Base-by-base conservation (phyloP, 169 alveolate species). In the Eimeria sp. region DNA sequence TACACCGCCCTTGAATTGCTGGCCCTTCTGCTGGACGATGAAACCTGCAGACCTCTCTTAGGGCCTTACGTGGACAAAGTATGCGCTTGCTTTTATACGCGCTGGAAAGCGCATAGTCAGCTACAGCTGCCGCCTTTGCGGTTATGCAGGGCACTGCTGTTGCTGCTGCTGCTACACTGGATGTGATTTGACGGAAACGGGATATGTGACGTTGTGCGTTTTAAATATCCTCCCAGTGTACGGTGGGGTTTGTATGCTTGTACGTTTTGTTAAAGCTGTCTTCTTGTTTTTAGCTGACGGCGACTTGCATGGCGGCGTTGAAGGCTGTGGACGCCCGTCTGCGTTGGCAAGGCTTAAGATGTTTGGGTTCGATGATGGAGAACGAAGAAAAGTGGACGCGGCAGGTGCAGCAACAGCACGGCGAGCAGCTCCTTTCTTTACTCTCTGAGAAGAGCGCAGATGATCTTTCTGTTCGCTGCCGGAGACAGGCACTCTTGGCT, bases 401-500 rank as follows among this genome's bases (percentile, higher is more conserved):
- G 80, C 58, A 61, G 27, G 80, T 84, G 80, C 92, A 84, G 76
- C 92, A 84, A 61, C 54, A 84, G 76, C 76, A 84, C 57, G 92
- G 92, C 78, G 92, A 54, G 63, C 92, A 84, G 40, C 92, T 84
- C 57, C 34, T 84, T 11, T 34, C 75, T 9, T 34, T 58, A n/a
- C 76, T 84, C n/a, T 84, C 92, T n/a, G 72, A 84, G 20, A 30
- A 84, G 70, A 84, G 92, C 40, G 92, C 92, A 13, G 75, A 16
- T 20, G 92, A 84, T 58, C 61, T 54, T 30, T 27, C 78, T 61
- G 61, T 54, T 9, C 65, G 92, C 65, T 84, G 92, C 92, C 25
- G 92, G 80, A 54, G 92, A 54, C 92, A 84, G 78, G 92, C 92
- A 25, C 75, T 58, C 6, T 30, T 84, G 92, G 92, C 92, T 61